Evolutionary conservation across 2,329 filamentous ascomycete species (phyloP).

Genomic region (Curvularia sp.): DNA sequence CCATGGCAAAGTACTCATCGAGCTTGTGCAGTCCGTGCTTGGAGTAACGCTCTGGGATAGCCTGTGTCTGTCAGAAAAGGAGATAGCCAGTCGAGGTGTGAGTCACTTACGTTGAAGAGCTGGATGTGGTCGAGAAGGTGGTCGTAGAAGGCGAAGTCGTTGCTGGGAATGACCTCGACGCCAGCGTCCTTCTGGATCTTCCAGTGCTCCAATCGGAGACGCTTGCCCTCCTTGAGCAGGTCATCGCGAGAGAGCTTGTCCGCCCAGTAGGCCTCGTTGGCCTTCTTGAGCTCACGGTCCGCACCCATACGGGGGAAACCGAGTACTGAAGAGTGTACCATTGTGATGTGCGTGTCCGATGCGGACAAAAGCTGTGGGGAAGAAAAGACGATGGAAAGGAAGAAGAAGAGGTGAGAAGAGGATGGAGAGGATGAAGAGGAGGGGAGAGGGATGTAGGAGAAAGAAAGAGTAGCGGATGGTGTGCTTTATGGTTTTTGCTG

Average conservation of each 20-base stretch:
- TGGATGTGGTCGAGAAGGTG: slow-evolving; percentile 98
- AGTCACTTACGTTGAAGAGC: slow-evolving; percentile 82
- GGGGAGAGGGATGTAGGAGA: slow-evolving; percentile 3
- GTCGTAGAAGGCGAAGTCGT: slow-evolving; percentile 99
- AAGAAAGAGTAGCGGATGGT: slow-evolving; percentile 36
- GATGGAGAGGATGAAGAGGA: slow-evolving; percentile 9
- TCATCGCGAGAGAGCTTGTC: slow-evolving; percentile 93
- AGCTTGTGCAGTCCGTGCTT: slow-evolving; percentile 85
- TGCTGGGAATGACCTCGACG: slow-evolving; percentile 97
- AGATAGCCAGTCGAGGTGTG: slow-evolving; percentile 1
- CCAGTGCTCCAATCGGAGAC: slow-evolving; percentile 96
- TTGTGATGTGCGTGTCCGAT: slow-evolving; percentile 39
- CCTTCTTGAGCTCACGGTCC: slow-evolving; percentile 99
- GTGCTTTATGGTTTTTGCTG: slow-evolving; percentile 47
- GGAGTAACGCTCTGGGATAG: slow-evolving; percentile 90
- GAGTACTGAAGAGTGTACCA: slow-evolving; percentile 74
- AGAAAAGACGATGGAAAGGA: slow-evolving; percentile 4
- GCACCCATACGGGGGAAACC: slow-evolving; percentile 99
- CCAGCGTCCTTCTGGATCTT: slow-evolving; percentile 99
- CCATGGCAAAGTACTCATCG: slow-evolving; percentile 99
- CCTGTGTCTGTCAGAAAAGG: slow-evolving; percentile 58
- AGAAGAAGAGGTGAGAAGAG: slow-evolving; percentile 13
- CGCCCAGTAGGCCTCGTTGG: slow-evolving; percentile 96
- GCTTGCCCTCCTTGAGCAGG: slow-evolving; percentile 93
- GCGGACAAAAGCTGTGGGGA: slow-evolving; percentile 18